phyloP scores from a whole-genome alignment of 2,329 filamentous ascomycete genomes.

The Scytalidium lignicola region DNA sequence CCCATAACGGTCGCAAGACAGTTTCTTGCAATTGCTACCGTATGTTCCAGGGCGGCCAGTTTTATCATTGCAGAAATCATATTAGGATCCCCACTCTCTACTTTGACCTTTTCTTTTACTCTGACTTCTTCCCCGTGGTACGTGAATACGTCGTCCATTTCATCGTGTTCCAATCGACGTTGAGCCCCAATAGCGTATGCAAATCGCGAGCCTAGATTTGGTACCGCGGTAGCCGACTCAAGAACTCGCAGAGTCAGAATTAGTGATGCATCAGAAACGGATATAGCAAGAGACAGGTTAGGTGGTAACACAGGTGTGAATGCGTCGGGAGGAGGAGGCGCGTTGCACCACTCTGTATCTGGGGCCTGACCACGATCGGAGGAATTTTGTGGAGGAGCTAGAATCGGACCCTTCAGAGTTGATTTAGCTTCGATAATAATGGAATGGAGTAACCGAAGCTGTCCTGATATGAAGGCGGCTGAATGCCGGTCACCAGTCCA shows the following conservation, averaged over 20 bases:
- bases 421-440: conserved; percentile 46
- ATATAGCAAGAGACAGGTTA: conserved; percentile 69
- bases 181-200: conserved; percentile 64
- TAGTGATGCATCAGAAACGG: conserved; percentile 64
- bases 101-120: conserved; percentile 82
- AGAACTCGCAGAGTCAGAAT: conserved; percentile 66
- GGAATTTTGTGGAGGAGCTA: conserved; percentile 15
- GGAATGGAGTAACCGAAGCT: conserved; percentile 51
- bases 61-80: conserved; percentile 81
- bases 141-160: conserved; percentile 70
- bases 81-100: conserved; percentile 79
- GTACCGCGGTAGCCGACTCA: conserved; percentile 58
- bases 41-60: conserved; percentile 70
- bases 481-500: conserved; percentile 63
- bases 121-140: conserved; percentile 66
- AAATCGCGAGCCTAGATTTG: conserved; percentile 60
- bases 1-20: conserved; percentile 78
- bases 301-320: conserved; percentile 60
- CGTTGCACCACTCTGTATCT: conserved; percentile 27
- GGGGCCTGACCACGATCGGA: conserved; percentile 10
- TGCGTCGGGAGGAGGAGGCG: conserved; percentile 30
- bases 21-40: conserved; percentile 61
- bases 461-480: conserved; percentile 44
- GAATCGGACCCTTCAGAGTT: conserved; percentile 50
- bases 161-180: conserved; percentile 66